A percentile compares a stretch with the other conserved stretches of the same genome.
Evolutionary conservation across 2,329 filamentous ascomycete species (phyloP).

Genomic region (Cytospora leucostoma): DNA sequence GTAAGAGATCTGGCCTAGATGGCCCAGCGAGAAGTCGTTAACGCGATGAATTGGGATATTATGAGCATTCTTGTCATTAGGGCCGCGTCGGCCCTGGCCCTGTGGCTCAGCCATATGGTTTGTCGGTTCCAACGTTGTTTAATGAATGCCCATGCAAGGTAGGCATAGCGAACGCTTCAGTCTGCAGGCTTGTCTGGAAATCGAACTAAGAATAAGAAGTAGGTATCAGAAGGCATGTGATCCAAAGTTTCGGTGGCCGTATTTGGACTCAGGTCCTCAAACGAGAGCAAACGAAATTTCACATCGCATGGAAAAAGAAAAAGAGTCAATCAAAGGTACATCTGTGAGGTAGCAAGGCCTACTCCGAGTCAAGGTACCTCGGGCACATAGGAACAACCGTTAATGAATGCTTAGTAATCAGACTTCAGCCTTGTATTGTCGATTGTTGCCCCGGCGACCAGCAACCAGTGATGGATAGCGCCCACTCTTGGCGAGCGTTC

Average conservation of each 20-base stretch:
- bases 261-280: not conserved
- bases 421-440: not conserved
- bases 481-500: not conserved
- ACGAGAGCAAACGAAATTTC: slow-evolving; percentile 15
- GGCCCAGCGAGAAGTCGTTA: slow-evolving; percentile 54
- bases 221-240: not conserved
- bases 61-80: slow-evolving; percentile 16
- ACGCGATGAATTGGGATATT: slow-evolving; percentile 39
- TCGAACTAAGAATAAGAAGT: not conserved
- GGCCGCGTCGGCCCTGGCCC: slow-evolving; percentile 9
- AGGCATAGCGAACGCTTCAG: slow-evolving; percentile 23
- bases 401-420: not conserved
- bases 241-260: slow-evolving; percentile 1
- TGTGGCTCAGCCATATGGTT: slow-evolving; percentile 33
- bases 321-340: not conserved
- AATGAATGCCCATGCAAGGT: not conserved
- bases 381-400: not conserved
- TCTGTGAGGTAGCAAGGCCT: slow-evolving; percentile 7
- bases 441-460: slow-evolving; percentile 29
- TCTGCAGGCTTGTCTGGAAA: not conserved
- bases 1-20: slow-evolving; percentile 53
- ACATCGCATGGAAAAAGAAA: slow-evolving; percentile 3
- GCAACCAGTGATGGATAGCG: slow-evolving; percentile 5
- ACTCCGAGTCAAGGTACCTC: slow-evolving; percentile 17
- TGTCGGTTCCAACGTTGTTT: slow-evolving; percentile 18